A percentile compares a stretch with the other conserved stretches of the same genome.
These are phyloP conservation scores for Coniferiporia sulphurascens DNA, from an alignment of 1,284 basidiomycete genomes.

Conservation along the genomic window DNA sequence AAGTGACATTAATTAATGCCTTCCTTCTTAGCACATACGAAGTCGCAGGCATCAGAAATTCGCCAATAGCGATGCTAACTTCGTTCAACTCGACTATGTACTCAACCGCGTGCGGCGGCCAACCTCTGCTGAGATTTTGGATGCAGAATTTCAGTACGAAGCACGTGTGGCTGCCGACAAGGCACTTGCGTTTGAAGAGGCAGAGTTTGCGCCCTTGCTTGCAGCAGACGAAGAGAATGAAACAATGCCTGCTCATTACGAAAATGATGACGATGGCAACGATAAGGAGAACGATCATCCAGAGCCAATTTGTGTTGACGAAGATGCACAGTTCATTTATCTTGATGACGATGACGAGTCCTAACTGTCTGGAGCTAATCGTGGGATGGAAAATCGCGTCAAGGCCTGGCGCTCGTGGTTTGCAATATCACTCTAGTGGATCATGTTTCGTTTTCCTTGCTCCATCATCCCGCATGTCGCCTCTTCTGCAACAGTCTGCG, in stretches of 20 bases:
- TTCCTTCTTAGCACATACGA: constrained; percentile 62
- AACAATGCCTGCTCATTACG: constrained; percentile 14
- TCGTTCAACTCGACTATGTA: constrained; percentile 76
- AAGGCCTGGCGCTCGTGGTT: no score
- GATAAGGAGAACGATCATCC: constrained; percentile 5
- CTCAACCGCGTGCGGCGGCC: constrained; percentile 71
- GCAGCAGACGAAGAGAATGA: neutral
- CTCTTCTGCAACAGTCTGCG: no score
- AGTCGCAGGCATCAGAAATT: constrained; percentile 83
- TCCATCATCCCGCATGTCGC: no score
- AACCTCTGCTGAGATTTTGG: constrained; percentile 41
- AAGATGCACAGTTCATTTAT: constrained; percentile 11
- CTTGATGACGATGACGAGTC: constrained; percentile 15
- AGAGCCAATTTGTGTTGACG: neutral
- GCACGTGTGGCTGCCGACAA: constrained; percentile 1
- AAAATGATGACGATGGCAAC: constrained; percentile 19
- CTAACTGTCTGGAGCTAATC: no score
- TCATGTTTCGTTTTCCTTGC: no score
- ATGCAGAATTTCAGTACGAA: constrained; percentile 11
- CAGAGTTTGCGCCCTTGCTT: constrained; percentile 1
- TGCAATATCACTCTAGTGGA: no score
- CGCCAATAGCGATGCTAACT: constrained; percentile 78
- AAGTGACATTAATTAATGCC: constrained; percentile 1
- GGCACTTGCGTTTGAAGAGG: constrained; percentile 3
- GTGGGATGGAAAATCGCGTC: no score